A percentile compares a stretch with the other conserved stretches of the same genome.
Evolutionary conservation across 2,329 filamentous ascomycete species (phyloP).

Genomic region (Botrytis squamosa): DNA sequence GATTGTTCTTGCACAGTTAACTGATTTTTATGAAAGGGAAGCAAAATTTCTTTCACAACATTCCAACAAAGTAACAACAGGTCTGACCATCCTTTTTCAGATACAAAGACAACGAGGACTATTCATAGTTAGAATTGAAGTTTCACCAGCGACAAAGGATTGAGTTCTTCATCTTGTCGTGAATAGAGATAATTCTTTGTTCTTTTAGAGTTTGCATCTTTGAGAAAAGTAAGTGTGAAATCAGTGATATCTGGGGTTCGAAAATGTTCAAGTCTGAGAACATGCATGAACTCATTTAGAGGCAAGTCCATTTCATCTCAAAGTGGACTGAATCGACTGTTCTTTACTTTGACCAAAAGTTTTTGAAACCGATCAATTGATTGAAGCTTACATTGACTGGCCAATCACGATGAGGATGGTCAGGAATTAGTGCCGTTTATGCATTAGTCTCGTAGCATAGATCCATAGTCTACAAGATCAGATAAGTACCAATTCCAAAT

Average conservation of each 20-base stretch:
- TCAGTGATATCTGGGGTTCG: background rate
- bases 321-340: background rate
- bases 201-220: background rate
- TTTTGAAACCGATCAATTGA: background rate
- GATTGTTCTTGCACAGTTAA: background rate
- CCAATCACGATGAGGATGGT: background rate
- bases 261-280: background rate
- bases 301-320: background rate
- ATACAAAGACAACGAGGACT: background rate
- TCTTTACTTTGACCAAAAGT: background rate
- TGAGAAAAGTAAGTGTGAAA: background rate
- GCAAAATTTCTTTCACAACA: background rate
- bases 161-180: background rate
- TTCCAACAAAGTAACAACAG: background rate
- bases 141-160: background rate
- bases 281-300: fast-evolving
- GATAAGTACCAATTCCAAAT: background rate
- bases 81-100: background rate
- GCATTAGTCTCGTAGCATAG: background rate
- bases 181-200: background rate
- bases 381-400: background rate
- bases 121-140: background rate
- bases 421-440: background rate
- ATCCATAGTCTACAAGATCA: background rate
- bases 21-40: background rate